A percentile compares a stretch with the other conserved stretches of the same genome.
These are phyloP conservation scores for Silene noctiflora DNA, from an alignment of 179 eudicot species.

Conservation along the genomic window DNA sequence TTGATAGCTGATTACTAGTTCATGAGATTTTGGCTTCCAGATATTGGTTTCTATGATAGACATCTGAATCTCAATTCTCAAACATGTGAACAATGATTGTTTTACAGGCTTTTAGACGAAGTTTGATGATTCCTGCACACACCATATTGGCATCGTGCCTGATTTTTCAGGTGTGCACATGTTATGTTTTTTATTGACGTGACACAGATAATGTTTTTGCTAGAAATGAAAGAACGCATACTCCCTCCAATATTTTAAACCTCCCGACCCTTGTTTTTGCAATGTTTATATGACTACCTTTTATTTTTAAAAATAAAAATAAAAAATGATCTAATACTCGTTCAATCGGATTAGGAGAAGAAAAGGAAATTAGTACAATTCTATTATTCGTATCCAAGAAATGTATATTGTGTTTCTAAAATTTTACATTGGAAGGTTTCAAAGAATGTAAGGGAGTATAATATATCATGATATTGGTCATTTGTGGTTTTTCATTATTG, in stretches of 20 bases:
- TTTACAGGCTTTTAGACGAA: constrained; percentile 72
- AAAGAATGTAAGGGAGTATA: neutral
- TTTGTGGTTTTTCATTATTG: neutral
- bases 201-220: neutral
- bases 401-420: neutral
- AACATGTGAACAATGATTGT: constrained; percentile 18
- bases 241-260: too few species aligned
- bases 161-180: constrained; percentile 67
- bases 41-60: neutral
- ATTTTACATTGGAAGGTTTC: neutral
- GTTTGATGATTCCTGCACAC: constrained; percentile 88
- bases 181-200: neutral
- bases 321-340: neutral
- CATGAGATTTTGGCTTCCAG: neutral
- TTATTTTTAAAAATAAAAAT: too few species aligned
- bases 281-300: too few species aligned
- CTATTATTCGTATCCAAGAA: neutral
- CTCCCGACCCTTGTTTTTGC: too few species aligned
- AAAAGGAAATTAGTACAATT: neutral
- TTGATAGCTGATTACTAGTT: neutral
- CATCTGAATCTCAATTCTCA: neutral
- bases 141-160: constrained; percentile 61
- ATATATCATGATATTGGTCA: neutral
- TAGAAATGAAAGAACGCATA: neutral
- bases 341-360: neutral